Evolutionary conservation across 1,139 yeast genomes (phyloP).

Genomic region (Hyphopichia fennica): DNA sequence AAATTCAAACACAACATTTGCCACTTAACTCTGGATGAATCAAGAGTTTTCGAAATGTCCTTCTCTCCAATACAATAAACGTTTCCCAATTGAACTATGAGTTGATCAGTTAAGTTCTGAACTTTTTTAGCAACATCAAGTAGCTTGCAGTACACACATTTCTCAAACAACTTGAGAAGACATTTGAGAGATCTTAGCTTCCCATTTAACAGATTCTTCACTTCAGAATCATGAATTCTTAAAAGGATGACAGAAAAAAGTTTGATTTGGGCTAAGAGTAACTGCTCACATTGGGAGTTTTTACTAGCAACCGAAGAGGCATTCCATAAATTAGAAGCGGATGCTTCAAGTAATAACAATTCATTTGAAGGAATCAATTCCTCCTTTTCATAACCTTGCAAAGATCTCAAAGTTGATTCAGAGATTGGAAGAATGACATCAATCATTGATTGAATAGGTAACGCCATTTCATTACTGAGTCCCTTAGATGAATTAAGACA

Average conservation of each 20-base stretch:
- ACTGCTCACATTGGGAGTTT: constrained; percentile 4
- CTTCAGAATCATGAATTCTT: constrained; percentile 18
- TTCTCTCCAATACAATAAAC: not conserved
- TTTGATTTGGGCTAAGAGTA: constrained; percentile 9
- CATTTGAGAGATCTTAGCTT: constrained; percentile 20
- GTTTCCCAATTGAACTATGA: not conserved
- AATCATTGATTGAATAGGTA: constrained; percentile 7
- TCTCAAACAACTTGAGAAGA: constrained; percentile 13
- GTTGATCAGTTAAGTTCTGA: not conserved
- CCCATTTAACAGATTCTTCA: constrained; percentile 9
- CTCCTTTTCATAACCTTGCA: not conserved
- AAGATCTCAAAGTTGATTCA: constrained; percentile 7
- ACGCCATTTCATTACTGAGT: not conserved
- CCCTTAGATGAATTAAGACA: not conserved
- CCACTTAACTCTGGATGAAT: constrained; percentile 3
- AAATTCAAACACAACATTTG: constrained; percentile 7
- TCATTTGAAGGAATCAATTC: not conserved
- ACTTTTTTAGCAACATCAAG: constrained; percentile 10
- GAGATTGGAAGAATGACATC: constrained; percentile 8
- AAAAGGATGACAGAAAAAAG: constrained; percentile 20
- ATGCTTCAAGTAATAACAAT: constrained; percentile 10
- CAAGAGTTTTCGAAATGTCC: constrained; percentile 7
- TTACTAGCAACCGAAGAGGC: constrained; percentile 14
- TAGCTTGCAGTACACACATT: constrained; percentile 6
- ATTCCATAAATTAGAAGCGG: constrained; percentile 28